These are phyloP conservation scores for Ceratocystis colombiana DNA, from an alignment of 2,329 filamentous ascomycete genomes.

Conservation along the genomic window DNA sequence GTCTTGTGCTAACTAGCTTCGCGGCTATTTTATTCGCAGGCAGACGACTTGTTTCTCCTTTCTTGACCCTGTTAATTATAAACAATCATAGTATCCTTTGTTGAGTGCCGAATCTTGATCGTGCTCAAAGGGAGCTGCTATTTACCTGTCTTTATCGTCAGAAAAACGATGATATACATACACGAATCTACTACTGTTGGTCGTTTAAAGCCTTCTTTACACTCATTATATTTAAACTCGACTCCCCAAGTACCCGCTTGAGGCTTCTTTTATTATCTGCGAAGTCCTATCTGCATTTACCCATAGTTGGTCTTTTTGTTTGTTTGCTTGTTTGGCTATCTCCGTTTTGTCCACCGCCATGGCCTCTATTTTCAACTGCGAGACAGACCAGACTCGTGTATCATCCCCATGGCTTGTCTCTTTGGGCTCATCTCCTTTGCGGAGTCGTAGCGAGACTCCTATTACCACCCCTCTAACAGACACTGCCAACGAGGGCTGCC, in stretches of 20 bases:
- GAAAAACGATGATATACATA: slow-evolving; percentile 24
- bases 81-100: neutral
- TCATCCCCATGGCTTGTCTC: slow-evolving; percentile 78
- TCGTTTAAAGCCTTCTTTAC: neutral
- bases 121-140: slow-evolving; percentile 1
- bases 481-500: neutral
- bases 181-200: slow-evolving; percentile 9
- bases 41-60: neutral
- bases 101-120: slow-evolving; percentile 4
- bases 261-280: neutral
- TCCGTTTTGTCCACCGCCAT: slow-evolving; percentile 37
- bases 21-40: neutral
- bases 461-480: slow-evolving; percentile 29
- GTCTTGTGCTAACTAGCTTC: neutral
- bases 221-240: neutral
- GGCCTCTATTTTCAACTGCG: slow-evolving; percentile 95
- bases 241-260: neutral
- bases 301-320: neutral
- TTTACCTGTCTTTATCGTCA: slow-evolving; percentile 16
- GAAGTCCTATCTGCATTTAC: too few species aligned
- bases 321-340: slow-evolving; percentile 14
- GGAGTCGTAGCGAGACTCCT: slow-evolving; percentile 23
- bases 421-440: slow-evolving; percentile 33
- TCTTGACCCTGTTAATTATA: neutral
- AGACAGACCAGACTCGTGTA: slow-evolving; percentile 76